Base-by-base conservation (phyloP, 2,329 filamentous ascomycete species). In the Phoma sp. region DNA sequence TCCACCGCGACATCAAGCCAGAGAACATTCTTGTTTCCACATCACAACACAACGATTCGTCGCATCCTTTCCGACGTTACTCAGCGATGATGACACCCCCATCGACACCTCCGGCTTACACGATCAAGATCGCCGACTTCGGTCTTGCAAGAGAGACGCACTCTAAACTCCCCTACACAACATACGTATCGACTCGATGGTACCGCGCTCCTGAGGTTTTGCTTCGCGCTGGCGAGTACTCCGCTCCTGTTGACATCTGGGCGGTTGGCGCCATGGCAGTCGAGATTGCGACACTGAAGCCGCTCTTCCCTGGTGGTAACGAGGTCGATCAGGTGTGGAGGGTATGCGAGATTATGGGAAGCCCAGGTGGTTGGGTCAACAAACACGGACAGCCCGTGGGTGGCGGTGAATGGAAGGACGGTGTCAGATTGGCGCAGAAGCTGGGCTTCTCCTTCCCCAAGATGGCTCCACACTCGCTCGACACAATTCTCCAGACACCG, bases 301-400 rank as follows among this genome's bases (percentile, higher is more conserved):
- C 95, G 14, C 80, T 99, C 9, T 99, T 99, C 81, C 95, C 95
- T 9, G 95, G 95, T 66, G 91, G 92, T 70, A 99, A 99, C 72
- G 95, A 99, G 79, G 95, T 99, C 1, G 95, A 99, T 67, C 95
- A 99, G 75, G 95, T 99, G 1, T 99, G 95, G 95, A 88, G 95
- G 64, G 91, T 99, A 0, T 99, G 95, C 72, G 95, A 99, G 75
- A 96, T 99, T 54, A 99, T 99, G 95, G 95, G 95, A 44, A 98
- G 93, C 78, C 95, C 95, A 2, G 95, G 95, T 39, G 93, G 93
- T 78, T 99, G 95, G 95, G 95, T 96, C 74, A 96, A 90, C 81
- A 97, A 97, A 77, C 82, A 90, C 4, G 93, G 93, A 23, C 82
- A 83, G 24, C 89, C 88, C 62, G 90, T 99, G 25, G 95, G 95